These are phyloP conservation scores for Akebia trifoliata DNA, from an alignment of 164 flowering plant species.

Conservation along the genomic window DNA sequence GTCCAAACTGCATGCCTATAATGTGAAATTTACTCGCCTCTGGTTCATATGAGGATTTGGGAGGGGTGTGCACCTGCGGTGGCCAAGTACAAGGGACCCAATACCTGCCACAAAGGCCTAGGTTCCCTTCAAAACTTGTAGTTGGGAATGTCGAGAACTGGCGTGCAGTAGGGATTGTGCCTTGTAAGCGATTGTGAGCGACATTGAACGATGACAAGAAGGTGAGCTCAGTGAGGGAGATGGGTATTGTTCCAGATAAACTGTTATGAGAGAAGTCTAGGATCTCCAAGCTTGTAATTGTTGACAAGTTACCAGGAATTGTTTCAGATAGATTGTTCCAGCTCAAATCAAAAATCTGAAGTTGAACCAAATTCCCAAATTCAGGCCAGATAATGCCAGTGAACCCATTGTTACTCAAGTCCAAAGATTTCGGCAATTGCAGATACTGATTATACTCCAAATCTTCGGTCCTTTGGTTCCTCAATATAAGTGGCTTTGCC, in stretches of 20 bases:
- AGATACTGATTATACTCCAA: not conserved
- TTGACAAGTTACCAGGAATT: constrained; percentile 15
- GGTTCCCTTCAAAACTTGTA: constrained; percentile 15
- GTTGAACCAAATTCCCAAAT: constrained; percentile 5
- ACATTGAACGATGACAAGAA: constrained; percentile 17
- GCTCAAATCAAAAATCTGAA: constrained; percentile 13
- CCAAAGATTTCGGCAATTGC: not conserved
- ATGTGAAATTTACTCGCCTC: not conserved
- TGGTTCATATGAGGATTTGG: not conserved
- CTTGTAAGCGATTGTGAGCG: constrained; percentile 9
- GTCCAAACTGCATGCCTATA: constrained; percentile 2
- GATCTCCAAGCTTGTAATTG: constrained; percentile 9
- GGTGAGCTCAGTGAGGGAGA: constrained; percentile 8
- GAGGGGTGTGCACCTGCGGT: not conserved
- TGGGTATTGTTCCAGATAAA: constrained; percentile 10
- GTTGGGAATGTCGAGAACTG: constrained; percentile 16
- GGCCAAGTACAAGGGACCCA: not conserved
- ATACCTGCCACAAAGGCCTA: constrained; percentile 11
- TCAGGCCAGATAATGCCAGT: not conserved
- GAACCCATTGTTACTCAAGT: not conserved
- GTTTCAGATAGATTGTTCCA: constrained; percentile 3
- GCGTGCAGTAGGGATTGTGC: constrained; percentile 18
- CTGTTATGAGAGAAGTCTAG: constrained; percentile 13
- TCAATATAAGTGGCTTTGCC: not conserved
- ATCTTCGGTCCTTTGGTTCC: not conserved